Conservation (phyloP, 495 filamentous ascomycete species). For the Aspergillus ellipticus region DNA sequence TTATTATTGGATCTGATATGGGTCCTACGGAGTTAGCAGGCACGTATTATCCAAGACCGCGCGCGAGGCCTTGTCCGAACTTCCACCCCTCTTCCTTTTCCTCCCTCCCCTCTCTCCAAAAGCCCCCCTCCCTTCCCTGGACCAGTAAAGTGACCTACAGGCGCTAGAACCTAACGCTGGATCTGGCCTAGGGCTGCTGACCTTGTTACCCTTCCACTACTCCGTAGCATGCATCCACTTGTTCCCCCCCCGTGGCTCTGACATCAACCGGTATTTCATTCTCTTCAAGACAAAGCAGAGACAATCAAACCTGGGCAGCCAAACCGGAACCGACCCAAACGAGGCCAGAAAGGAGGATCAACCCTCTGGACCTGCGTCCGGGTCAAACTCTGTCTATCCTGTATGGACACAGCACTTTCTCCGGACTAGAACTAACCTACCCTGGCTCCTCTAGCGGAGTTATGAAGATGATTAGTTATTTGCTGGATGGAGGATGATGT, state of each 20-base stretch:
- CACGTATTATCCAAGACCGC: slow-evolving; percentile 14
- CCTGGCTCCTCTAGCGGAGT: slow-evolving; percentile 31
- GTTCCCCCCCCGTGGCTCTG: slow-evolving; percentile 34
- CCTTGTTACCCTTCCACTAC: slow-evolving; percentile 23
- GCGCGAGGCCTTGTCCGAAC: slow-evolving; percentile 23
- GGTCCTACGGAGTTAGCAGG: slow-evolving; percentile 26
- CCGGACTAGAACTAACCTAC: slow-evolving; percentile 34
- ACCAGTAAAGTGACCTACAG: slow-evolving; percentile 5
- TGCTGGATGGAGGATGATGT: slow-evolving; percentile 37
- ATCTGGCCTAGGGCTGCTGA: slow-evolving; percentile 19
- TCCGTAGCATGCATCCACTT: slow-evolving; percentile 39
- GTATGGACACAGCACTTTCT: slow-evolving; percentile 33
- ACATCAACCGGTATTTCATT: slow-evolving; percentile 42
- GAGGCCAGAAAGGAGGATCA: slow-evolving; percentile 44
- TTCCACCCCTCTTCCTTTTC: slow-evolving; percentile 14
- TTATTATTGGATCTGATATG: slow-evolving; percentile 43
- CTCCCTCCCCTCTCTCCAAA: slow-evolving; percentile 5
- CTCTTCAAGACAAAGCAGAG: slow-evolving; percentile 30
- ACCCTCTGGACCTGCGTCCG: slow-evolving; percentile 47
- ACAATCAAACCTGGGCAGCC: slow-evolving; percentile 33
- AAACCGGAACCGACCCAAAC: slow-evolving; percentile 37
- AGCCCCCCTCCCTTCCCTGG: slow-evolving; percentile 11
- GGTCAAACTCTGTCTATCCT: slow-evolving; percentile 43
- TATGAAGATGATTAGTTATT: slow-evolving; percentile 27
- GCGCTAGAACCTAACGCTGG: slow-evolving; percentile 12